phyloP scores from a whole-genome alignment of 2,329 filamentous ascomycete genomes.

The Elsinoe australis region DNA sequence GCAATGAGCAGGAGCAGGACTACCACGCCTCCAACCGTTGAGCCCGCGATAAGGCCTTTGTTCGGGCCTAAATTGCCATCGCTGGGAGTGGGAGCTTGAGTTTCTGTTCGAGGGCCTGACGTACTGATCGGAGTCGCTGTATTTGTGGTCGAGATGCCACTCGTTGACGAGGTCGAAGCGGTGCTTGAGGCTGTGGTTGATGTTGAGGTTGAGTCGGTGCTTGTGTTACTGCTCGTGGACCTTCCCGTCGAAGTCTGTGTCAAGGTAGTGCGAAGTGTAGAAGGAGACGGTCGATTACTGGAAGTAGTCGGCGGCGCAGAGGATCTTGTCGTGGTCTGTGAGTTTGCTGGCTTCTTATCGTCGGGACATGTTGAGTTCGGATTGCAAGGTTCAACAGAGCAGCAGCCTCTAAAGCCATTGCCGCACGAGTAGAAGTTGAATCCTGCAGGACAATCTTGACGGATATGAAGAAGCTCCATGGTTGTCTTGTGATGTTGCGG shows the following conservation, averaged over 20 bases:
- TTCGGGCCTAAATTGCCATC: neutral
- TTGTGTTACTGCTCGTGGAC: neutral
- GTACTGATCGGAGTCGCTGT: neutral
- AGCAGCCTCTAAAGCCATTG: constrained; percentile 16
- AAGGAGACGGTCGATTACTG: neutral
- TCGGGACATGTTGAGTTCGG: constrained; percentile 2
- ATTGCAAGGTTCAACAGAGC: constrained; percentile 8
- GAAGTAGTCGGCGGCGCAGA: neutral
- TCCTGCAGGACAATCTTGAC: neutral
- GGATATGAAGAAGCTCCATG: constrained; percentile 12
- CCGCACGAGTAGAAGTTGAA: constrained; percentile 16
- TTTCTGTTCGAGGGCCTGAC: neutral
- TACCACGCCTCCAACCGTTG: constrained; percentile 2
- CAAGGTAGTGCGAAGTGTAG: neutral
- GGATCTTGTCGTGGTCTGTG: neutral
- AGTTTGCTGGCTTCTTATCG: neutral
- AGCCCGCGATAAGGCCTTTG: constrained; percentile 11
- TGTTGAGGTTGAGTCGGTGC: neutral
- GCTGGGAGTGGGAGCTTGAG: neutral
- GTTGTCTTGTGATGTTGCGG: neutral
- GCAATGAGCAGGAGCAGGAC: constrained; percentile 5
- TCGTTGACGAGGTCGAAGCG: constrained; percentile 2
- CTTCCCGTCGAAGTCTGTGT: neutral
- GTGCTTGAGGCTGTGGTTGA: neutral
- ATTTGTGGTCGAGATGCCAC: neutral